Evolutionary conservation across 2,329 filamentous ascomycete genomes (phyloP), one percentile per base, ranked within the genome.

Genomic region (Dactylellina cionopaga): DNA sequence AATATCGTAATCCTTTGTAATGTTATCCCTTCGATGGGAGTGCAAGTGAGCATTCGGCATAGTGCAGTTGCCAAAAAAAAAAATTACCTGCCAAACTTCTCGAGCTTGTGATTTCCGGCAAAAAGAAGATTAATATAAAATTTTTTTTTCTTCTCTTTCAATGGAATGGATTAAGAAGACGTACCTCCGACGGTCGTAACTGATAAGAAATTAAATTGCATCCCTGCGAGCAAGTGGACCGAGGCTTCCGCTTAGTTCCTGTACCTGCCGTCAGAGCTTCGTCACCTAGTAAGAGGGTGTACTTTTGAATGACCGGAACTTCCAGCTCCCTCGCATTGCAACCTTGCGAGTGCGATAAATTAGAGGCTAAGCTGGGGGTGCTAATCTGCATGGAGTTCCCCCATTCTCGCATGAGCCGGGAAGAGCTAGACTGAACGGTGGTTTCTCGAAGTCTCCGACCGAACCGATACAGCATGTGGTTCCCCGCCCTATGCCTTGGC

Each of bases 391-490:
- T 71, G 46, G 66, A 71, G 66, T 72, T 72, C 68, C 68, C 68
- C 59, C 51, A 65, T 65, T 52, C 46, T 72, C 51, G 68, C 68
- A 72, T 65, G 35, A 59, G 33, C 19, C 52, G 41, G 62, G 51
- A 56, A 31, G 41, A 69, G 49, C 65, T 65, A 59, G 68, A 49
- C 44, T 43, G 29, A 49, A 51, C 25, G 41, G 33, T 43, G 58
- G 22, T 52, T 51, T 63, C 37, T 64, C 59, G 59, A 72, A 65
- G 68, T 64, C 68, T 72, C 68, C 68, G 68, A 72, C 68, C 68
- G 68, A 72, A 72, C 68, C 68, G 68, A 72, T 65, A 46, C 51
- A 72, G 68, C 68, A 72, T 72, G 68, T 72, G 68, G 68, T 72
- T 62, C 64, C 54, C 56, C 64, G 64, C 64, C 64, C 49, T 70